Conservation (phyloP, 176 grass and related monocot species). For the Musa schizocarpa region DNA sequence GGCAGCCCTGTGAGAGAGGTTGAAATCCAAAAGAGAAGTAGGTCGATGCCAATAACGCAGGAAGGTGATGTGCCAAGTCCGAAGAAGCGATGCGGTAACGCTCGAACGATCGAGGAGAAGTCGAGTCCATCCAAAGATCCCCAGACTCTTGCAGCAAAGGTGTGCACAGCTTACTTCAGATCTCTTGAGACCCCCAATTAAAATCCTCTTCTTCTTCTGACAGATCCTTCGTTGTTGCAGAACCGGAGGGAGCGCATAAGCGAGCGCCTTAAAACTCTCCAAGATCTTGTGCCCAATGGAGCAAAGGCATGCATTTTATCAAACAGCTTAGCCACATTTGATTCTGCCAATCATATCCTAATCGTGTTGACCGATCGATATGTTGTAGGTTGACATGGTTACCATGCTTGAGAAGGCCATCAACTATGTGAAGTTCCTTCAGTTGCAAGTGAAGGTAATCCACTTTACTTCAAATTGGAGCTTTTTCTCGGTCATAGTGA, state of each 20-base stretch:
- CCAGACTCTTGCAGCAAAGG: conserved; percentile 74
- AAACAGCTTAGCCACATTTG: too few species aligned
- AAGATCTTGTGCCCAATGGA: conserved; percentile 90
- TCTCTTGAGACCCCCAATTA: too few species aligned
- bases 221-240: conserved; percentile 18
- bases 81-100: conserved; percentile 56
- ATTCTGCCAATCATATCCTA: too few species aligned
- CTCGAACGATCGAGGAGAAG: conserved; percentile 43
- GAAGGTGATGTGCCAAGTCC: conserved; percentile 25
- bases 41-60: conserved; percentile 29
- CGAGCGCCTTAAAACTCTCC: conserved; percentile 47
- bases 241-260: not conserved
- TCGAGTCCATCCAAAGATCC: conserved; percentile 40
- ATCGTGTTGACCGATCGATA: too few species aligned
- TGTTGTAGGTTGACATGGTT: conserved; percentile 25
- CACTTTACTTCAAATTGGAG: not conserved
- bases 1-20: conserved; percentile 7
- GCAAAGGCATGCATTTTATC: conserved; percentile 34
- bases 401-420: conserved; percentile 98
- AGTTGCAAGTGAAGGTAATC: conserved; percentile 84
- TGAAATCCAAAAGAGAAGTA: conserved; percentile 15
- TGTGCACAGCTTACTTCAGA: not conserved
- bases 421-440: conserved; percentile 89
- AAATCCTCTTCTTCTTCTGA: not conserved
- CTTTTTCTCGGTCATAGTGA: too few species aligned